Base-by-base conservation (phyloP, 208 protist genomes). In the Phytomonas francai region DNA sequence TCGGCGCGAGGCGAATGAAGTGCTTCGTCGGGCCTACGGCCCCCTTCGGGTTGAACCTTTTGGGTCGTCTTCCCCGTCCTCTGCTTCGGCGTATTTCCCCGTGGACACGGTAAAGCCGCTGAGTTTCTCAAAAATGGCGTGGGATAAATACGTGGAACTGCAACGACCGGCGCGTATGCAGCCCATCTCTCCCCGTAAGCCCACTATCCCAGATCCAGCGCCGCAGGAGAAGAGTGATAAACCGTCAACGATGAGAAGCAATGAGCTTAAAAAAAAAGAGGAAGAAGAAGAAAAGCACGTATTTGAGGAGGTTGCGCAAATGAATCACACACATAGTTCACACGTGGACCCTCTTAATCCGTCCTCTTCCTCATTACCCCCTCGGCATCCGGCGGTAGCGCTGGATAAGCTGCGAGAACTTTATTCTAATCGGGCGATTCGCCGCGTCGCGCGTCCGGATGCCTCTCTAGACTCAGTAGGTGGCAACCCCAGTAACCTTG, bases 321-420 rank as follows among this genome's bases (percentile, higher is more conserved):
- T 51, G 42, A 51, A 51, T 22, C 12, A 6, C 9, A 12, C 42
- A 3, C 16, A 6, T 22, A 6, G 12, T 19, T 51, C 33, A 8
- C 5, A 3, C 33, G 33, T 36, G 33, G 33, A 36, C 8, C 33
- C 33, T 3, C 5, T 8, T 8, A 8, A 36, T 36, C 33, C 33
- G 8, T 30, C 25, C 31, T 12, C 32, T 27, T 36, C 32, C 2
- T 49, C 32, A 1, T 2, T 57, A 3, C 19, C 28, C 12, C 11
- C 28, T 4, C 63, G 68, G 30, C 76, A 80, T 63, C 73, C 73
- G 28, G 70, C 75, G 1, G 25, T 84, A 5, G 76, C 67, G 14
- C 64, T 87, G 62, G 77, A 84, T 51, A 39, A 76, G 57, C 67
- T 84, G 39, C 65, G 77, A 1, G 42, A 57, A 3, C 42, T 63